Evolutionary conservation across 495 filamentous ascomycete species (phyloP).

Genomic region (Neurospora sp.): DNA sequence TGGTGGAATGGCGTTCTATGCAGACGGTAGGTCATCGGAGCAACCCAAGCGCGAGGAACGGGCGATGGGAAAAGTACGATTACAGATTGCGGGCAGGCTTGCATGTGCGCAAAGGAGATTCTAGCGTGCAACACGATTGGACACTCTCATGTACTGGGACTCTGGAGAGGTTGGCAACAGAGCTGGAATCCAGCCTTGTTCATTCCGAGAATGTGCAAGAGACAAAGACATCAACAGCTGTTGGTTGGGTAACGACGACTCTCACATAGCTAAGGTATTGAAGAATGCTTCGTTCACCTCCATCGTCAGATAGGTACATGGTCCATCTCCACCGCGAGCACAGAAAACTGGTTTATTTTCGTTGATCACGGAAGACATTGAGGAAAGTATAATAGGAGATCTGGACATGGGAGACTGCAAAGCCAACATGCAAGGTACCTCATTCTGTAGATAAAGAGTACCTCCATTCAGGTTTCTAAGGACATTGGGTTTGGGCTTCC

Average conservation of each 20-base stretch:
- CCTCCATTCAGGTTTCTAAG: too few species aligned
- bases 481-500: not conserved
- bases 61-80: not conserved
- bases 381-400: not conserved
- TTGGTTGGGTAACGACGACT: not conserved
- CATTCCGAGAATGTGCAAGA: not conserved
- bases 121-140: not conserved
- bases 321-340: not conserved
- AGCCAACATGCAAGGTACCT: not conserved
- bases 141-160: not conserved
- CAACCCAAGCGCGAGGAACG: not conserved
- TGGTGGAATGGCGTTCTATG: not conserved
- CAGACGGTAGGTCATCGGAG: not conserved
- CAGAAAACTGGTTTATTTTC: not conserved
- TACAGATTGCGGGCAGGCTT: not conserved
- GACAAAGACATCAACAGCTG: not conserved
- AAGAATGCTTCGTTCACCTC: not conserved
- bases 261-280: not conserved
- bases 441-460: not conserved
- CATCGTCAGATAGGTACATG: not conserved
- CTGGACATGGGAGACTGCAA: not conserved
- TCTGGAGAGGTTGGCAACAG: not conserved
- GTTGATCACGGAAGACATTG: not conserved
- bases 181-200: not conserved
- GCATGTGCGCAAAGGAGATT: not conserved